Conservation (phyloP, 148 eudicot genomes). For the Cornus florida region DNA sequence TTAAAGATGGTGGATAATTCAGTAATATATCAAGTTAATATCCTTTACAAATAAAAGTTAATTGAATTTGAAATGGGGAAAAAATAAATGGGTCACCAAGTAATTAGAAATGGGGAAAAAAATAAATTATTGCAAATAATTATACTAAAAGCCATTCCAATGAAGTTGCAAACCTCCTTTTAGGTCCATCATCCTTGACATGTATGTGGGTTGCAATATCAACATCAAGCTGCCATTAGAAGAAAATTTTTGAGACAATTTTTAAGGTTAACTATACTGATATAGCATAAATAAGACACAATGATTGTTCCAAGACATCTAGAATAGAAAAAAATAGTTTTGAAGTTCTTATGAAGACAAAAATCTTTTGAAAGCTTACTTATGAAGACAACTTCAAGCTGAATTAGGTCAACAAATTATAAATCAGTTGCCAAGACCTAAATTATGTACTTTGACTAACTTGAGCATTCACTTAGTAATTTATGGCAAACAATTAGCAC, state of each 20-base stretch:
- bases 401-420: neutral
- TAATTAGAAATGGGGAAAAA: neutral
- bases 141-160: neutral
- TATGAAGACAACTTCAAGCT: neutral
- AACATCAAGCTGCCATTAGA: slow-evolving; percentile 60
- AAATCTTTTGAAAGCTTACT: neutral
- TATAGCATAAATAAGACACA: neutral
- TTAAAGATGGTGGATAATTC: neutral
- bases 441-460: neutral
- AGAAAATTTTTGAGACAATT: no score
- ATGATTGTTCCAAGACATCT: neutral
- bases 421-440: neutral
- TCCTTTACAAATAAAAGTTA: neutral
- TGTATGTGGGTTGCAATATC: slow-evolving; percentile 86
- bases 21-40: neutral
- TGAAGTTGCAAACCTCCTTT: slow-evolving; percentile 64
- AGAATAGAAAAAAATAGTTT: neutral
- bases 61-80: neutral
- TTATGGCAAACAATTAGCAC: neutral
- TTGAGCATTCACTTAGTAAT: neutral
- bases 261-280: neutral
- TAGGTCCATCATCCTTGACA: slow-evolving; percentile 86
- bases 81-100: neutral
- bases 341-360: neutral
- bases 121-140: neutral